Base-by-base conservation (phyloP, 192 early-diverging fungal genomes). In the Cetraspora pellucida region DNA sequence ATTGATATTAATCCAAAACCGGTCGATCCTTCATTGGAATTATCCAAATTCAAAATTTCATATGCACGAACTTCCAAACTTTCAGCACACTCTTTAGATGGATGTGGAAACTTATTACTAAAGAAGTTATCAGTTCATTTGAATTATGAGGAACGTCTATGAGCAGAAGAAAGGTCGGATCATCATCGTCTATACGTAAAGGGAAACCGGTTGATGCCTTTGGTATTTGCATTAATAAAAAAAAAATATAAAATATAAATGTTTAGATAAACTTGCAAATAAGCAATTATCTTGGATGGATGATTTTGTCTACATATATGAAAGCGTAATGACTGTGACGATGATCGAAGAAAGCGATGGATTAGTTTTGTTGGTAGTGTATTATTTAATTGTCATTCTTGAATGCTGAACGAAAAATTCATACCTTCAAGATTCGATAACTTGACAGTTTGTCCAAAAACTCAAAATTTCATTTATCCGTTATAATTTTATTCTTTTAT, bases 351-450 rank as follows among this genome's bases (percentile, higher is more conserved):
- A 59, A 59, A 59, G 16, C 58, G 58, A 23, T 27, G 10, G 19
- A 59, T 59, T 11, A 23, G 58, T 59, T 59, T 59, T 21, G 58
- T 59, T n/a, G 58, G 25, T 23, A 59, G 25, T 9, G 21, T 59
- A 59, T 59, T 21, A 59, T 21, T 23, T 10, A 59, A 59, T 59
- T 59, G 58, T 25, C 58, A 74, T 77, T 71, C 66, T 79, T 37
- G 13, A 19, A 54, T 4, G 19, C 50, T 19, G 2, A 2, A 54
- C 13, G 4, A 54, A 54, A 54, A 54, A 52, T 37, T 37, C 37
- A 37, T 37, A 37, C 7, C 0, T 37, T 37, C 7, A 37, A 37
- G 5, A 37, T 37, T 37, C 31, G 5, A 37, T 37, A 7, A 37
- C 37, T 37, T 37, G 1, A 37, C 37, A 37, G 7, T 37, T 7